Evolutionary conservation across 352 stramenopile species (phyloP).

Genomic region (Pythium phragmiticola): DNA sequence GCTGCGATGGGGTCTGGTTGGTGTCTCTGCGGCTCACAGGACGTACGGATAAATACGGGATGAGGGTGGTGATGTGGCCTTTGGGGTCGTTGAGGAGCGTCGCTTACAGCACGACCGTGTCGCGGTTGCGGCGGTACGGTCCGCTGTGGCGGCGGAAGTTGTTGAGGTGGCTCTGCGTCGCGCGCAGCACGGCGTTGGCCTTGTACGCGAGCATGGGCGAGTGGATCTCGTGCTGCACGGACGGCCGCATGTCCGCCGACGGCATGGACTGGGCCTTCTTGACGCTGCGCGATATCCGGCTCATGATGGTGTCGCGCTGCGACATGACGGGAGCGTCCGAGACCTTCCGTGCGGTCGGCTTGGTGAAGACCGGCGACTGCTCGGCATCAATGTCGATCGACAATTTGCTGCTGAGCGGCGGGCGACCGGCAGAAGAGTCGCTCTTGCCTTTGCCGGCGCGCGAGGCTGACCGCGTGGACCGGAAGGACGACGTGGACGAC

Average conservation of each 20-base stretch:
- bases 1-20: background rate
- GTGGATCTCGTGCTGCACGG: constrained; percentile 16
- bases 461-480: constrained; percentile 18
- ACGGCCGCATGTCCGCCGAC: constrained; percentile 2
- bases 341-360: background rate
- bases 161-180: constrained; percentile 28
- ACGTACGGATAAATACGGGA: constrained; percentile 13
- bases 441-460: background rate
- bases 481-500: constrained; percentile 25
- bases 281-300: constrained; percentile 28
- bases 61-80: background rate
- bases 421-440: background rate
- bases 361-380: constrained; percentile 2
- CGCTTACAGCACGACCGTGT: constrained; percentile 42
- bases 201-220: constrained; percentile 35
- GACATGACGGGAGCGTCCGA: background rate
- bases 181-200: constrained; percentile 22
- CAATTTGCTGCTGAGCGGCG: constrained; percentile 26
- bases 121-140: constrained; percentile 44
- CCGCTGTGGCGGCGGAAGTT: constrained; percentile 55
- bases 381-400: constrained; percentile 30
- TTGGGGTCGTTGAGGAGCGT: background rate
- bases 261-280: constrained; percentile 30
- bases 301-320: constrained; percentile 27
- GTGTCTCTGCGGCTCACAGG: background rate